Evolutionary conservation across 805 yeast species (phyloP).

Genomic region (Pichia phayaonensis): DNA sequence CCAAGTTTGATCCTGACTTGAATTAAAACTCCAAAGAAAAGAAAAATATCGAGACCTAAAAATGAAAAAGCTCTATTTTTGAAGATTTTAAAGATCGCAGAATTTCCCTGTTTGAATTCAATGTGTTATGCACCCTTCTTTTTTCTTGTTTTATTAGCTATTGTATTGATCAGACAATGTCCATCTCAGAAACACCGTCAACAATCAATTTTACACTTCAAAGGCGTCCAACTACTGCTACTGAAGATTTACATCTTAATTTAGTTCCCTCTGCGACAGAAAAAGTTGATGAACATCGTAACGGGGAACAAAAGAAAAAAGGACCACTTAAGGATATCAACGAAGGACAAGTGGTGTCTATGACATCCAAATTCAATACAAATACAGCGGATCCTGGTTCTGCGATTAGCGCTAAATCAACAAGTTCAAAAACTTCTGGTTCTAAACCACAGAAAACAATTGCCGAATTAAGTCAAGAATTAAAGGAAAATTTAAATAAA

Average conservation of each 20-base stretch:
- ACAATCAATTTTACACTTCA: not conserved
- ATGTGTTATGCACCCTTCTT: not conserved
- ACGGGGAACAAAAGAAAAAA: not conserved
- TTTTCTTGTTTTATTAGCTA: not conserved
- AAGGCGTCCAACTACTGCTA: slow-evolving; percentile 1
- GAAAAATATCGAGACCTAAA: not conserved
- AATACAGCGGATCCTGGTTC: not conserved
- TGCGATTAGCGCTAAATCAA: not conserved
- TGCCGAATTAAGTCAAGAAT: slow-evolving; percentile 19
- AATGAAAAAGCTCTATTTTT: not conserved
- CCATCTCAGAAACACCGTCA: not conserved
- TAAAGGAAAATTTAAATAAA: slow-evolving; percentile 17
- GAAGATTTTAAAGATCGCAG: not conserved
- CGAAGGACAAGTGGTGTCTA: not conserved
- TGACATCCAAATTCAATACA: not conserved
- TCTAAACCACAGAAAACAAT: slow-evolving; percentile 10
- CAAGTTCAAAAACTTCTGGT: not conserved
- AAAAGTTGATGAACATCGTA: not conserved
- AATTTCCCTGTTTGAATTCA: not conserved
- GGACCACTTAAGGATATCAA: not conserved
- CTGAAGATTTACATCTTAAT: slow-evolving; percentile 6
- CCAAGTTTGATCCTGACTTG: not conserved
- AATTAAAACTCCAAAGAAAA: not conserved
- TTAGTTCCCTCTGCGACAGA: not conserved
- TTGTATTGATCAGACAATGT: not conserved